Base-by-base conservation (phyloP, 306 rosid species). In the Quercus mongolica region DNA sequence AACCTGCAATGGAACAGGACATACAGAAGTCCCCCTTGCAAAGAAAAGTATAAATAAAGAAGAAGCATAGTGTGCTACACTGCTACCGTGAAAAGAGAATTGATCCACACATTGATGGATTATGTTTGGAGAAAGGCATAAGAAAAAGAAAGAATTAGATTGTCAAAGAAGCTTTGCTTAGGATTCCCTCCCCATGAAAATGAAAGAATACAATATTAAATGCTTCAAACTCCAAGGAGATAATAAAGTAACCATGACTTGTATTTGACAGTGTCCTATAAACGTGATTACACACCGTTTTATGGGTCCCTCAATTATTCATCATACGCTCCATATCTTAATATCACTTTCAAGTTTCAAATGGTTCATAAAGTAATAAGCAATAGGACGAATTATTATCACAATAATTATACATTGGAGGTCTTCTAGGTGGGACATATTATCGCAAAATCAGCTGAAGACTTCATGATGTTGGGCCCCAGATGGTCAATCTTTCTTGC, bases 21-120 rank as follows among this genome's bases (percentile, higher is more conserved):
- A 56, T 21, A 25, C 57, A 62, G 86, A 84, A 85, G 82, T 80
- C 84, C 89, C 69, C 25, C 82, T 65, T 46, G 79, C 87, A 77
- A 92, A 92, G 97, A 46, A 90, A 89, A 88, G 97, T 44, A 90
- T 85, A 89, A 71, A 18, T 58, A 65, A 80, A 82, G 81, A 81
- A 82, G 82, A 56, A 82, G 84, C 91, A 78, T 81, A 85, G 89
- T 56, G 80, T 30, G 77, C 62, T n/a, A n/a, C n/a, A n/a, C n/a
- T n/a, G n/a, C n/a, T 56, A 65, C 74, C 74, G 73, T 82, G 85
- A 68, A 81, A 77, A 67, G 77, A 38, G 57, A 76, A 72, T 76
- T 59, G 82, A 78, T 82, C 76, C 75, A 35, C 58, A 54, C 71
- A 86, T 81, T 81, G 86, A 85, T 86, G 82, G 80, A 88, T 87